These are phyloP conservation scores for Calamus simplicifolius DNA, from an alignment of 176 grass and related monocot genomes.

Conservation along the genomic window DNA sequence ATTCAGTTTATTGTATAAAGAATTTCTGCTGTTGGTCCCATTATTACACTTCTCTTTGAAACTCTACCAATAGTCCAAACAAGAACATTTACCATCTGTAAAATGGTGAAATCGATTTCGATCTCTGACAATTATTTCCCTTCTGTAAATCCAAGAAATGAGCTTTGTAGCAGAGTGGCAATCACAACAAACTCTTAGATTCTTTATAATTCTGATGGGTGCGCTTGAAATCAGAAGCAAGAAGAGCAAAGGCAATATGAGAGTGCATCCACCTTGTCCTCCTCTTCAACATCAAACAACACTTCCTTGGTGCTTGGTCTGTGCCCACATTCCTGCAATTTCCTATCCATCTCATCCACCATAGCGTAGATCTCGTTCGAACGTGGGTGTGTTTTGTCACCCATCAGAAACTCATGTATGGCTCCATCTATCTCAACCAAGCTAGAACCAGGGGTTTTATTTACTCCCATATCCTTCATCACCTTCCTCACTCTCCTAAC, in stretches of 20 bases:
- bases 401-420: slow-evolving; percentile 41
- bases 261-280: slow-evolving; percentile 8
- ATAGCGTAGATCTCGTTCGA: slow-evolving; percentile 4
- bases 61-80: background rate
- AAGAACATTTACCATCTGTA: background rate
- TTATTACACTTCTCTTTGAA: background rate
- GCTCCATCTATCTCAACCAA: slow-evolving; percentile 21
- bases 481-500: slow-evolving; percentile 23
- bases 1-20: too few relatives aligned
- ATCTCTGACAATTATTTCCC: slow-evolving; percentile 9
- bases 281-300: slow-evolving; percentile 12
- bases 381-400: slow-evolving; percentile 16
- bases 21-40: too few relatives aligned
- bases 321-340: slow-evolving; percentile 3
- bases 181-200: slow-evolving; percentile 6
- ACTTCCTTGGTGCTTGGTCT: slow-evolving; percentile 10
- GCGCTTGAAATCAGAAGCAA: background rate
- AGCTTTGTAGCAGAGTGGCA: slow-evolving; percentile 2
- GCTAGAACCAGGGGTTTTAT: slow-evolving; percentile 43
- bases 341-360: slow-evolving; percentile 8
- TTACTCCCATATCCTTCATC: slow-evolving; percentile 31
- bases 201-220: background rate
- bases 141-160: slow-evolving; percentile 3
- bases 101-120: slow-evolving; percentile 10
- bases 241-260: background rate